Evolutionary conservation across 345 rosid genomes (phyloP).

Genomic region (Carallia brachiata): DNA sequence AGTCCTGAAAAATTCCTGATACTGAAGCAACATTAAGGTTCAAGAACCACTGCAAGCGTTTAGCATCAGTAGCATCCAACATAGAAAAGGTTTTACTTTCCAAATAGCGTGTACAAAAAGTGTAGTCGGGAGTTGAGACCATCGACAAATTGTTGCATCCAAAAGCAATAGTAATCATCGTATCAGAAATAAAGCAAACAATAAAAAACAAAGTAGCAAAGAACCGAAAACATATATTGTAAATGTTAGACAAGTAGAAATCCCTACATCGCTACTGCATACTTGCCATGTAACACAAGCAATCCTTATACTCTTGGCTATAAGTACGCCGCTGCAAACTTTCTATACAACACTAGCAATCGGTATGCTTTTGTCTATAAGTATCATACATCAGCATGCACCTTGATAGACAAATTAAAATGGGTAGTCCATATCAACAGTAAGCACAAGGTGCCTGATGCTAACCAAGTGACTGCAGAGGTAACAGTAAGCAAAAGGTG

Average conservation of each 20-base stretch:
- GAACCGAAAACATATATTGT: not conserved
- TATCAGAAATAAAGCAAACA: not conserved
- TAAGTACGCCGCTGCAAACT: not conserved
- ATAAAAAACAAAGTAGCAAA: not conserved
- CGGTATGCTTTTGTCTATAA: not conserved
- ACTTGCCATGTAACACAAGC: not conserved
- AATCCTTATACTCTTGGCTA: not conserved
- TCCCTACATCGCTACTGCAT: not conserved
- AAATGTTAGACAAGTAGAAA: not conserved
- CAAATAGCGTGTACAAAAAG: too few relatives aligned
- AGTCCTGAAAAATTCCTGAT: too few relatives aligned
- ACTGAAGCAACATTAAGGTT: too few relatives aligned
- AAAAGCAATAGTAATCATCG: not conserved
- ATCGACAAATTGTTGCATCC: not conserved
- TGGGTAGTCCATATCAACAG: conserved; percentile 13
- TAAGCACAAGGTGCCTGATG: not conserved
- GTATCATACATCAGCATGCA: conserved; percentile 9
- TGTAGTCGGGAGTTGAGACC: too few relatives aligned
- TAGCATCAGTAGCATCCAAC: too few relatives aligned
- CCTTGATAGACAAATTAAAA: conserved; percentile 16
- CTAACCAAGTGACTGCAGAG: not conserved
- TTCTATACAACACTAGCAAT: not conserved
- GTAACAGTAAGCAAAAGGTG: not conserved
- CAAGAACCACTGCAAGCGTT: too few relatives aligned
- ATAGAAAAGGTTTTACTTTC: too few relatives aligned